Evolutionary conservation across 2,329 filamentous ascomycete species (phyloP), one percentile per base, ranked within the genome.

Genomic region (Beauveria bassiana): DNA sequence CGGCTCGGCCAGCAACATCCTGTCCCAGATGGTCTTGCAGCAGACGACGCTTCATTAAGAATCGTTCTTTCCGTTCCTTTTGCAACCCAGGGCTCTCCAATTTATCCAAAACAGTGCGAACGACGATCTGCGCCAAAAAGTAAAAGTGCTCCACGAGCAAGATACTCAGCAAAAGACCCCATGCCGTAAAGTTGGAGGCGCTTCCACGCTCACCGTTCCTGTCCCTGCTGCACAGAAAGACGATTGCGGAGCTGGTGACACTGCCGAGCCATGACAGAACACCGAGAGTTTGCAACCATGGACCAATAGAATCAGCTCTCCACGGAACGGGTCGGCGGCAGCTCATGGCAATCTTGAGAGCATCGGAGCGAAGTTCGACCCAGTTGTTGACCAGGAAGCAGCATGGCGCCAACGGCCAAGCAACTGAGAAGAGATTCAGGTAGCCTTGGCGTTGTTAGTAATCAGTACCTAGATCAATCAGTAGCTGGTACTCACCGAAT

Each of bases 301-400:
- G 93, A 0, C 95, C 95, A 67, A 99, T 98, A 1, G 90, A 95
- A 75, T 98, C 95, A 1, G 91, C 87, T 59, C 95, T 86, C 83
- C 89, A 91, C 0, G 95, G 95, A 43, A 90, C 91, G 0, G 95
- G 95, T 3, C 95, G 87, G 69, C 93, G 89, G 79, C 91, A 93
- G 73, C 93, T 89, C 53, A 91, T 81, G 61, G 92, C 92, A 68
- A 98, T 96, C 74, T 99, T 99, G 77, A 96, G 83, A 2, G 93
- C 93, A 71, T 99, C 95, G 0, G 91, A 91, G 47, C 95, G 89
- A 45, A 98, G 83, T 72, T 98, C 95, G 62, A 99, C 78, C 92
- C 93, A 98, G 77, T 98, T 96, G 77, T 98, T 98, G 74, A 95
- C 78, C 14, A 98, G 78, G 77, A 98, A 98, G 1, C 89, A 93